Evolutionary conservation across 305 asterid species (phyloP).

Genomic region (Fraxinus xanthoxyloides): DNA sequence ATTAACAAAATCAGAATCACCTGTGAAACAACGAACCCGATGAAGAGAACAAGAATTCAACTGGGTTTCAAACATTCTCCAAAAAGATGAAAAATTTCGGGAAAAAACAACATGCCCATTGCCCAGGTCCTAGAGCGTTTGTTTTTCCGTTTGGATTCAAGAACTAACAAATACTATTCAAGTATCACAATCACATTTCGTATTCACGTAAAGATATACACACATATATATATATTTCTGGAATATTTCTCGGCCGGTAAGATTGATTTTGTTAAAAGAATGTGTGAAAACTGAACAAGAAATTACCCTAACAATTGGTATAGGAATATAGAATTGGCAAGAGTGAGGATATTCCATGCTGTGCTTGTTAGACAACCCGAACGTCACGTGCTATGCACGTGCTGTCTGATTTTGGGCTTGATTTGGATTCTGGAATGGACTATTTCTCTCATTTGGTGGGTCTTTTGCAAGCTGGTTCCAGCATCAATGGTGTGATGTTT

Average conservation of each 20-base stretch:
- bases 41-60: constrained; percentile 19
- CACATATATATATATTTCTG: not conserved
- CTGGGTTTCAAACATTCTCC: not conserved
- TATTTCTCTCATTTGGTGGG: constrained; percentile 9
- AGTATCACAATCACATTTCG: not conserved
- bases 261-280: not conserved
- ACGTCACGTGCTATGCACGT: constrained; percentile 17
- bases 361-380: constrained; percentile 6
- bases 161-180: constrained; percentile 17
- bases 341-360: constrained; percentile 32
- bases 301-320: constrained; percentile 26
- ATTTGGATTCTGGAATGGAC: constrained; percentile 3
- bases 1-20: constrained; percentile 22
- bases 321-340: constrained; percentile 24
- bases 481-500: not conserved
- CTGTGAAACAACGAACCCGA: constrained; percentile 25
- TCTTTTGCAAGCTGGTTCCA: constrained; percentile 33
- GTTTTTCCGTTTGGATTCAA: not conserved
- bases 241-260: not conserved
- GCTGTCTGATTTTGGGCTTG: not conserved
- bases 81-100: not conserved
- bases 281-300: constrained; percentile 26
- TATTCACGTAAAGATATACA: not conserved
- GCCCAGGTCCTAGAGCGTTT: not conserved
- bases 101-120: not conserved